Evolutionary conservation across 176 grass and related monocot genomes (phyloP).

Genomic region (Leersia perrieri): DNA sequence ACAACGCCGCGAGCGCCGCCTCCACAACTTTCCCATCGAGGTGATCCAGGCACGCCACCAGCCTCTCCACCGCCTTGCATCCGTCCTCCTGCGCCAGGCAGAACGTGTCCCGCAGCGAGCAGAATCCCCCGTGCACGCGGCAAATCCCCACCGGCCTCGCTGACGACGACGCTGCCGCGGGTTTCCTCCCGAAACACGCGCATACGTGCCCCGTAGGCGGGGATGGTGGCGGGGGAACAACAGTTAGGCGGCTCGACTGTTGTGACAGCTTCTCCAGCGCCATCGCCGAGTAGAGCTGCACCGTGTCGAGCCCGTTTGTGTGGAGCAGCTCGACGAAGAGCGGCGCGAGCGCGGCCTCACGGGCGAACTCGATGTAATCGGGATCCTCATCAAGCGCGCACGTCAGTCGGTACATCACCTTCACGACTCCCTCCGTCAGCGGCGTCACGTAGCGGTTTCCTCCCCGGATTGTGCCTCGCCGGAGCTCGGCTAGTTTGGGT

Average conservation of each 20-base stretch:
- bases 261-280: conserved; percentile 68
- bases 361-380: conserved; percentile 39
- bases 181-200: conserved; percentile 27
- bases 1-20: conserved; percentile 65
- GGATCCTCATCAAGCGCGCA: conserved; percentile 40
- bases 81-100: conserved; percentile 52
- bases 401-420: conserved; percentile 60
- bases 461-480: conserved; percentile 50
- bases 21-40: conserved; percentile 63
- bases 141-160: conserved; percentile 45
- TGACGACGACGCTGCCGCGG: not conserved
- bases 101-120: conserved; percentile 67
- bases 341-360: conserved; percentile 47
- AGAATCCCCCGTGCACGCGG: conserved; percentile 68
- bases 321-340: conserved; percentile 65
- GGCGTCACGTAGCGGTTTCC: conserved; percentile 50
- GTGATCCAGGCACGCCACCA: conserved; percentile 84
- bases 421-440: conserved; percentile 70
- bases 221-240: conserved; percentile 14
- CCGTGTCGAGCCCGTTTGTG: conserved; percentile 56
- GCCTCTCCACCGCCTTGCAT: conserved; percentile 54
- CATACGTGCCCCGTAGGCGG: conserved; percentile 4
- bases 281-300: conserved; percentile 57
- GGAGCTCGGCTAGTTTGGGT: conserved; percentile 51
- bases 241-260: conserved; percentile 46